Percentiles rank a stretch among this genome's conserved stretches.
Evolutionary conservation across 2,329 filamentous ascomycete species (phyloP).

Genomic region (Aspergillus sp.): DNA sequence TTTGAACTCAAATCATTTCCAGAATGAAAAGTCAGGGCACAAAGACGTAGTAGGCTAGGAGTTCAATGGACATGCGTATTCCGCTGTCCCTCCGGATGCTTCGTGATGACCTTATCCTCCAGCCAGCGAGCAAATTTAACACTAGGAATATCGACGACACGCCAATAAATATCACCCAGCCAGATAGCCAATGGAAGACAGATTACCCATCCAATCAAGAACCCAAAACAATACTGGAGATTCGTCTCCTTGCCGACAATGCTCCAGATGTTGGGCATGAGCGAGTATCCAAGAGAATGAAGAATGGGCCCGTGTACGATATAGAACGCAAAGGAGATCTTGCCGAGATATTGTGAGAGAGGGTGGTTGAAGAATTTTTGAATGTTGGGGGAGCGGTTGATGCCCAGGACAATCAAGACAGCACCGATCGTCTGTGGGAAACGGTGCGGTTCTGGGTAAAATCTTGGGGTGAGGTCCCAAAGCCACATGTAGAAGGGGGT

Average conservation of each 20-base stretch:
- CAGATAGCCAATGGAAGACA: slow-evolving; percentile 43
- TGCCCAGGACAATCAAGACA: slow-evolving; percentile 36
- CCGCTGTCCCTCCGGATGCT: slow-evolving; percentile 11
- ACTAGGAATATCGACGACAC: slow-evolving; percentile 47
- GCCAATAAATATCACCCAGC: slow-evolving; percentile 55
- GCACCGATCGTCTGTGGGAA: slow-evolving; percentile 41
- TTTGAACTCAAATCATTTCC: background rate
- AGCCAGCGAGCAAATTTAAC: slow-evolving; percentile 47
- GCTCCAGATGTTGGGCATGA: slow-evolving; percentile 38
- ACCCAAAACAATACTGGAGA: slow-evolving; percentile 33
- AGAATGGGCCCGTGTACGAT: slow-evolving; percentile 42
- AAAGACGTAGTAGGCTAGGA: background rate
- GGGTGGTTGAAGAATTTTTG: slow-evolving; percentile 37
- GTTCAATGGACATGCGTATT: slow-evolving; percentile 5
- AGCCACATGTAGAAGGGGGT: slow-evolving; percentile 39
- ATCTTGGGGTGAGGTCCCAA: slow-evolving; percentile 31
- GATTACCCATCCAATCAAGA: slow-evolving; percentile 34
- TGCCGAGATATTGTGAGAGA: slow-evolving; percentile 41
- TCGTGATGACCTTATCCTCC: slow-evolving; percentile 29
- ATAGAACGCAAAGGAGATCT: slow-evolving; percentile 44
- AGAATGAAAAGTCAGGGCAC: background rate
- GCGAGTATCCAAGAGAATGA: slow-evolving; percentile 37
- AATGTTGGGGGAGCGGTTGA: slow-evolving; percentile 35
- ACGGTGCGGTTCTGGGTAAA: slow-evolving; percentile 38
- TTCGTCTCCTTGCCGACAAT: slow-evolving; percentile 34